phyloP scores from a whole-genome alignment of 768 basidiomycete species.

The Ramaria rubella region DNA sequence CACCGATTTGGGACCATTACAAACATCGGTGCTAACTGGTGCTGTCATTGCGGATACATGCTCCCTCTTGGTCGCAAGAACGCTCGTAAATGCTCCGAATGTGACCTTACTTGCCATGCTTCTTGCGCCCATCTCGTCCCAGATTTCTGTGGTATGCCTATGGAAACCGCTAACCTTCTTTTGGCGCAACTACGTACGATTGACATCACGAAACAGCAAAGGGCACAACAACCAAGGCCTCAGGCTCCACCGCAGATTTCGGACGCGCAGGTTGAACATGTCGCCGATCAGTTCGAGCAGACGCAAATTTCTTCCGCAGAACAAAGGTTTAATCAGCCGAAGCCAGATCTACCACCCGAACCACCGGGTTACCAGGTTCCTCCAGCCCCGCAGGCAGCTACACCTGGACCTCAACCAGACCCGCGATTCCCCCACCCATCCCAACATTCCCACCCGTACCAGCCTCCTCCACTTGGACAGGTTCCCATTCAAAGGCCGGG shows the following conservation, averaged over 20 bases:
- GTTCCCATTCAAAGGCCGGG: neutral
- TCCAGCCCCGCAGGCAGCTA: slow-evolving; percentile 27
- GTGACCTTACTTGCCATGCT: slow-evolving; percentile 93
- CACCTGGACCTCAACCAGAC: neutral
- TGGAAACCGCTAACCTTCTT: slow-evolving; percentile 96
- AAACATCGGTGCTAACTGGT: slow-evolving; percentile 98
- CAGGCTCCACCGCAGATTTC: slow-evolving; percentile 17
- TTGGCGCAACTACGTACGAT: slow-evolving; percentile 88
- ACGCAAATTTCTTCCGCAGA: neutral
- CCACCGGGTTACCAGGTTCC: slow-evolving; percentile 27
- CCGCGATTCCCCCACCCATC: slow-evolving; percentile 3
- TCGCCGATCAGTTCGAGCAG: slow-evolving; percentile 20
- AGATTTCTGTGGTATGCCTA: slow-evolving; percentile 99
- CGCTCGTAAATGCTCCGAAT: slow-evolving; percentile 91
- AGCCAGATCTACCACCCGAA: slow-evolving; percentile 16
- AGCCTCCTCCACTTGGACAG: slow-evolving; percentile 7
- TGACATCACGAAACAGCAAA: slow-evolving; percentile 45
- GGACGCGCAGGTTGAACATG: slow-evolving; percentile 18
- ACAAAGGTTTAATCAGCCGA: neutral
- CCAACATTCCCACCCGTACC: slow-evolving; percentile 3
- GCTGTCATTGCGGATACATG: slow-evolving; percentile 99
- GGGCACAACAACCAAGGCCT: slow-evolving; percentile 26
- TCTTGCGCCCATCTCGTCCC: slow-evolving; percentile 97
- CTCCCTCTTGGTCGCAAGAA: slow-evolving; percentile 96
- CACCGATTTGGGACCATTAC: slow-evolving; percentile 97